Conservation (phyloP, 2,329 filamentous ascomycete genomes). For the Stagonosporopsis chrysanthemi region DNA sequence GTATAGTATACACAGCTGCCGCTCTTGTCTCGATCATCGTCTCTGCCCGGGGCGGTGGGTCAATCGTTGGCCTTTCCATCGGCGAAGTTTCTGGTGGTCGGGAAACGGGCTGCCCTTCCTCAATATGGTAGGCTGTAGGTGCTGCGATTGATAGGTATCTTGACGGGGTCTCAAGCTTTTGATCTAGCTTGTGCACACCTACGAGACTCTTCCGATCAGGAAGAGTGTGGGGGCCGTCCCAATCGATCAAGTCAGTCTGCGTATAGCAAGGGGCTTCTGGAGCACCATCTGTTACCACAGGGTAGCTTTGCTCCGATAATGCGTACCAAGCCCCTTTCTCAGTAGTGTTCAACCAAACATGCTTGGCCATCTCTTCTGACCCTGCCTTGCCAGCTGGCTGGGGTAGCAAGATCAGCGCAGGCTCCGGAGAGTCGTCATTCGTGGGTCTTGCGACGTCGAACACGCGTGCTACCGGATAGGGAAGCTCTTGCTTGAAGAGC, state of each 20-base stretch:
- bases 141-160: constrained; percentile 36
- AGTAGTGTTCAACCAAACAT: constrained; percentile 85
- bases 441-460: constrained; percentile 85
- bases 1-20: constrained; percentile 20
- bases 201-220: constrained; percentile 48
- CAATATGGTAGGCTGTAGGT: constrained; percentile 32
- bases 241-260: constrained; percentile 34
- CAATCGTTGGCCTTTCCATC: constrained; percentile 30
- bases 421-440: constrained; percentile 70
- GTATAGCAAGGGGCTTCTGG: constrained; percentile 65
- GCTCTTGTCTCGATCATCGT: constrained; percentile 23
- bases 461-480: constrained; percentile 82
- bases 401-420: constrained; percentile 82
- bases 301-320: constrained; percentile 85
- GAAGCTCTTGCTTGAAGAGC: constrained; percentile 65
- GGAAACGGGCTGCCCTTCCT: constrained; percentile 31
- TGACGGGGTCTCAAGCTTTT: constrained; percentile 31
- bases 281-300: constrained; percentile 78
- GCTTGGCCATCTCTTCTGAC: constrained; percentile 50
- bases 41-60: constrained; percentile 27
- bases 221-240: constrained; percentile 37
- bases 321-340: constrained; percentile 92
- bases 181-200: constrained; percentile 50
- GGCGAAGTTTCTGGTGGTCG: constrained; percentile 32
- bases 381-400: constrained; percentile 75